These are phyloP conservation scores for Torulaspora franciscae DNA, from an alignment of 805 yeast species.

Conservation along the genomic window DNA sequence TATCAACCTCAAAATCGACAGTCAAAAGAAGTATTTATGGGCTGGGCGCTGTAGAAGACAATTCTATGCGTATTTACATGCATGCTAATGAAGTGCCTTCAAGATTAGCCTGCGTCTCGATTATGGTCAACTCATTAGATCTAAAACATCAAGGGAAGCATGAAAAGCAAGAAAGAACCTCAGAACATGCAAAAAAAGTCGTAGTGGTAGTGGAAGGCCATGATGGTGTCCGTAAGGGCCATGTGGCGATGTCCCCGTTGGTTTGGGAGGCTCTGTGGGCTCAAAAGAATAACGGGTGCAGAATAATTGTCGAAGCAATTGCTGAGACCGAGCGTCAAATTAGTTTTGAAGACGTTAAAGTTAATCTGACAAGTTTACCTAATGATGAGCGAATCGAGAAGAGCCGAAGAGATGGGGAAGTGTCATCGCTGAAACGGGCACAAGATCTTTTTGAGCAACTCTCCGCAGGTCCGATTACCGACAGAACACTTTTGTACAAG, in stretches of 20 bases:
- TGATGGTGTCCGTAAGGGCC: slow-evolving; percentile 13
- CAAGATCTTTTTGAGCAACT: slow-evolving; percentile 3
- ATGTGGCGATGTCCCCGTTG: slow-evolving; percentile 46
- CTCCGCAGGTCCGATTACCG: slow-evolving; percentile 15
- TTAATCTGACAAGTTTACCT: slow-evolving; percentile 3
- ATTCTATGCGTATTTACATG: slow-evolving; percentile 4
- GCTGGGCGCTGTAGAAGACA: not conserved
- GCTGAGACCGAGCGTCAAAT: not conserved
- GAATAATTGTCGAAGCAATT: slow-evolving; percentile 40
- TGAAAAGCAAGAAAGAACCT: slow-evolving; percentile 14
- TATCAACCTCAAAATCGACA: not conserved
- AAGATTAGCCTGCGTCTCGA: slow-evolving; percentile 32
- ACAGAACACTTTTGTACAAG: slow-evolving; percentile 12
- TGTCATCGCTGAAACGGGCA: slow-evolving; percentile 8
- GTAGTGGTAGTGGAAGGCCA: slow-evolving; percentile 12
- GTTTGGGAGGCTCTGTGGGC: slow-evolving; percentile 44
- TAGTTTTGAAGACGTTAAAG: not conserved
- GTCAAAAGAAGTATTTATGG: slow-evolving; percentile 6
- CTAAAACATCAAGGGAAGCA: slow-evolving; percentile 32
- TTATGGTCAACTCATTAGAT: slow-evolving; percentile 24
- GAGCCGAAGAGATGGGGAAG: not conserved
- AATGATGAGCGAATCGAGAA: slow-evolving; percentile 6
- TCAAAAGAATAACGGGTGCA: slow-evolving; percentile 35
- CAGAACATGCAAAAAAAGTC: slow-evolving; percentile 20
- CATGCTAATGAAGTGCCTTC: slow-evolving; percentile 9